Evolutionary conservation across 192 early-diverging fungal species (phyloP), one percentile per base, ranked within the genome.

Genomic region (Rhizoclosmatium sp.): DNA sequence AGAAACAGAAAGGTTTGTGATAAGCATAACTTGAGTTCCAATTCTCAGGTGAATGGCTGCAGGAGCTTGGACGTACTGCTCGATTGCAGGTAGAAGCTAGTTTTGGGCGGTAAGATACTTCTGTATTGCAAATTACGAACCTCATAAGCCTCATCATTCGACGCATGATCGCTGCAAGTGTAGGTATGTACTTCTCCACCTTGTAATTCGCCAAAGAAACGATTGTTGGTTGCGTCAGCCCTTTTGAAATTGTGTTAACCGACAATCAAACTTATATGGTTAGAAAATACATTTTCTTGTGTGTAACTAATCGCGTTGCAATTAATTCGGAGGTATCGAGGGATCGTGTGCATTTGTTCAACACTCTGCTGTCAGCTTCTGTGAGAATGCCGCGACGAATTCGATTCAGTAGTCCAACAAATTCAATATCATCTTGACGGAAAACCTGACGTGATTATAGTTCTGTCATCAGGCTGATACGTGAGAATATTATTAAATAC

Each of bases 21-120:
- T 77, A n/a, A 77, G 48, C 54, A 77, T 74, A 12, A 77, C 75
- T 74, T 77, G 62, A 12, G 75, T 65, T 39, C 75, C 75, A 40
- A 44, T 74, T 21, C 62, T n/a, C 12, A 75, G 44, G 12, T 75
- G 9, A 31, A 77, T 44, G 12, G 67, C 9, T 23, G 7, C 23
- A 16, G 12, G 12, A 16, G 67, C 67, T 12, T 44, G 67, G 9
- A 69, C 67, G 46, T 69, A 69, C 9, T 47, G 14, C 23, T 69
- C 67, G 46, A 69, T 69, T 12, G 62, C 2, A 2, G 51, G 51
- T 7, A 54, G 9, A 54, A 54, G 16, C 51, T 40, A 39, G 62
- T 65, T 65, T 65, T 40, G 31, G 23, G 3, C 62, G 21, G 12
- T 16, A 41, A 65, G 31, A 65, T 21, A 65, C 31, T 31, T 31